Evolutionary conservation across 2,329 filamentous ascomycete genomes (phyloP).

Genomic region (Cryphonectria parasitica): DNA sequence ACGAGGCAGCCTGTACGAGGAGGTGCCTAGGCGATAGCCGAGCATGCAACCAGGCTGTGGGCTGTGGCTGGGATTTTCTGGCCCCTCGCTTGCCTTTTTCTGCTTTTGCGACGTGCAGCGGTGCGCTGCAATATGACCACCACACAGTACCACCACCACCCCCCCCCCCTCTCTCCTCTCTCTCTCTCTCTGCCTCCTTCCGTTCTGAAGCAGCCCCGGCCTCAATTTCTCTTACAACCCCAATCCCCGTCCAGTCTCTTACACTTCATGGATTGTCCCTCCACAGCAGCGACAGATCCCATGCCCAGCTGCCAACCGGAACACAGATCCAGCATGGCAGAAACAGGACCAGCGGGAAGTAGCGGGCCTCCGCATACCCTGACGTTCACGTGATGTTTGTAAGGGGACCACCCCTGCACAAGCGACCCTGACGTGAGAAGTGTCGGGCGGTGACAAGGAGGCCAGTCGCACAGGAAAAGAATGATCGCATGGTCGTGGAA

Average conservation of each 20-base stretch:
- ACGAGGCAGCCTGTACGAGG: not conserved
- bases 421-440: constrained; percentile 9
- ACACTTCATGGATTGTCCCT: constrained; percentile 25
- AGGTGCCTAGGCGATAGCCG: constrained; percentile 4
- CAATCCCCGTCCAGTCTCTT: constrained; percentile 12
- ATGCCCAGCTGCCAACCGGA: constrained; percentile 27
- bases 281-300: constrained; percentile 11
- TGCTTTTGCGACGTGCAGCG: constrained; percentile 9
- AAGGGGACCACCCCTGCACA: constrained; percentile 26
- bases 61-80: not conserved
- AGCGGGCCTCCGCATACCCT: constrained; percentile 25
- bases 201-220: not conserved
- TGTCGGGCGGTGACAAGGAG: constrained; percentile 8
- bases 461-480: constrained; percentile 7
- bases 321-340: constrained; percentile 25
- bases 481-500: not conserved
- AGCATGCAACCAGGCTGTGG: constrained; percentile 3
- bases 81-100: not conserved
- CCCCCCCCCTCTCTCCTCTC: not conserved
- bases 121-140: not conserved
- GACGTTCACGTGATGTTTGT: constrained; percentile 25
- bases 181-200: not conserved
- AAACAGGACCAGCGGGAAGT: constrained; percentile 26
- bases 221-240: constrained; percentile 9
- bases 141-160: not conserved